Conservation (phyloP, 108 stramenopile species). For the Fistulifera pelliculosa region DNA sequence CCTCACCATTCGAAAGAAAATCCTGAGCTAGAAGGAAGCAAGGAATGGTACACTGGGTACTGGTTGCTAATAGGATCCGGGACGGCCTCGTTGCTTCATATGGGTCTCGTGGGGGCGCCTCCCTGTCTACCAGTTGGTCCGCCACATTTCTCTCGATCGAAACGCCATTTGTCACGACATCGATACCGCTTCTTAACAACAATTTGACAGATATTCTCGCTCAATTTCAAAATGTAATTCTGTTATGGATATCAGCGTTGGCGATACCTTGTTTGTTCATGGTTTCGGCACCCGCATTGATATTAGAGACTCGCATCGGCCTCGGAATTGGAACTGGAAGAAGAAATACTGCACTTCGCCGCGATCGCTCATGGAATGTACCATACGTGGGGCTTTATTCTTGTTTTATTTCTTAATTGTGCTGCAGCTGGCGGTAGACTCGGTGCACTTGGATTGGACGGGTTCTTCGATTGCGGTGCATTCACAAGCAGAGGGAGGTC, state of each 20-base stretch:
- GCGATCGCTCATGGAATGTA: slow-evolving; percentile 12
- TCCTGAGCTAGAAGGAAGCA: too few relatives aligned
- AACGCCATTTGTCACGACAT: slow-evolving; percentile 2
- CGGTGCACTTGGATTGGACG: slow-evolving; percentile 17
- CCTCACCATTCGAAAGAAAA: too few relatives aligned
- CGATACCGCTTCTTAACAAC: slow-evolving; percentile 1
- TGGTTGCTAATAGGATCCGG: slow-evolving; percentile 6
- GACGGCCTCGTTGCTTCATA: slow-evolving; percentile 20
- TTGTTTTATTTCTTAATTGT: slow-evolving; percentile 21
- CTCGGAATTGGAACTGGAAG: neutral
- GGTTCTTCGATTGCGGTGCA: slow-evolving; percentile 18
- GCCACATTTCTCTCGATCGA: slow-evolving; percentile 20
- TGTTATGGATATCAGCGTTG: slow-evolving; percentile 19
- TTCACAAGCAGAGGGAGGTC: slow-evolving; percentile 18
- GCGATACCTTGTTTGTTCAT: slow-evolving; percentile 26
- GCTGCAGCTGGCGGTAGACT: slow-evolving; percentile 23
- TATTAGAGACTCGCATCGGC: slow-evolving; percentile 10
- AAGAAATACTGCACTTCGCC: neutral
- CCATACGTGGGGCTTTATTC: slow-evolving; percentile 21
- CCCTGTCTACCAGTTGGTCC: slow-evolving; percentile 27
- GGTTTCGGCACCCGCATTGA: slow-evolving; percentile 19
- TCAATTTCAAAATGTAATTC: slow-evolving; percentile 14
- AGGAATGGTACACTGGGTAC: too few relatives aligned
- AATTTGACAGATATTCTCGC: slow-evolving; percentile 15
- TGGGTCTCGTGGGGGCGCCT: slow-evolving; percentile 35